Conservation (phyloP, 1,284 basidiomycete genomes). For the Kalmanozyma brasiliensis region DNA sequence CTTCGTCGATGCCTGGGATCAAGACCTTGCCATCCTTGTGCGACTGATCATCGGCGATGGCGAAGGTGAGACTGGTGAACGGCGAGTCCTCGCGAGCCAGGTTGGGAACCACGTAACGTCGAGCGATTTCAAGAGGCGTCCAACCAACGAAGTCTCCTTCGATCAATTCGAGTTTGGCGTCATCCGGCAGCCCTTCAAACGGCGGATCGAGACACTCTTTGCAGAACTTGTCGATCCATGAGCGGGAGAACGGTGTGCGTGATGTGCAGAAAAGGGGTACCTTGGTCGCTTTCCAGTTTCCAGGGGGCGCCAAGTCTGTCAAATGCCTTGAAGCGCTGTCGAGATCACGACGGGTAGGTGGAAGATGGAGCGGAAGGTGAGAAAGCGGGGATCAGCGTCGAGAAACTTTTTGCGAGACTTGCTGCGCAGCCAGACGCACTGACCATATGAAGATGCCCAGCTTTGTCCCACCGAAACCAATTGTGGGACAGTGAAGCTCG, state of each 20-base stretch:
- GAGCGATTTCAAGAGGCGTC: background rate
- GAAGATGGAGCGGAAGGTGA: too few relatives aligned
- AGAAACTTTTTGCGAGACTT: too few relatives aligned
- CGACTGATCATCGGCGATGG: background rate
- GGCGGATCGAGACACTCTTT: background rate
- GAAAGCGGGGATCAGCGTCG: too few relatives aligned
- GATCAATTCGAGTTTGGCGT: background rate
- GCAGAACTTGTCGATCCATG: conserved; percentile 3
- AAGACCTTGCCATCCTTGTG: background rate
- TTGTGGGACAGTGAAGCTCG: too few relatives aligned
- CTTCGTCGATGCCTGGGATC: background rate
- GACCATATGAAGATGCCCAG: too few relatives aligned
- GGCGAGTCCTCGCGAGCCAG: background rate
- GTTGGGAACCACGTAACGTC: background rate
- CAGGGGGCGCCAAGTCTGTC: too few relatives aligned
- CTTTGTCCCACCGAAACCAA: too few relatives aligned
- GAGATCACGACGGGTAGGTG: too few relatives aligned
- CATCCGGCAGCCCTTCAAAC: too few relatives aligned
- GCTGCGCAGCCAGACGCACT: too few relatives aligned
- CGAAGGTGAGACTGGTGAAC: conserved; percentile 1
- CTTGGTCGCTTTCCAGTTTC: conserved; percentile 2
- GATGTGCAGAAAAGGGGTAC: conserved; percentile 8
- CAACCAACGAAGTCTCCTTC: background rate
- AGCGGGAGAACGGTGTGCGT: background rate
- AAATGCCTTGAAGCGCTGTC: too few relatives aligned